Evolutionary conservation across 805 yeast genomes (phyloP).

Genomic region (Kodamaea nitidulidarum): DNA sequence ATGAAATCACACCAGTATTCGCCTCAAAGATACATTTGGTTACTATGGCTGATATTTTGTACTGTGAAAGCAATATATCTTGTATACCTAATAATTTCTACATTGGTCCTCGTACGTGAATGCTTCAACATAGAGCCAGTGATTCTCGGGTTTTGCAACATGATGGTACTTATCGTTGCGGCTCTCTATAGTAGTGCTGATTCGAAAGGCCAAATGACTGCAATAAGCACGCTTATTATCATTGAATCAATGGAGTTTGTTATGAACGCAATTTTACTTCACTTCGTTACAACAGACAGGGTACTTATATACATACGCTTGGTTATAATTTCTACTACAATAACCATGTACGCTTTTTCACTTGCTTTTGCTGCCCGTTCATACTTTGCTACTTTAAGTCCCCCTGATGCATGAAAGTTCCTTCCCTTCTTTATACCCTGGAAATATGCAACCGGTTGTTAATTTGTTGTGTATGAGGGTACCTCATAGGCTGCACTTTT

Average conservation of each 20-base stretch:
- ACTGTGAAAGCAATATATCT: background rate
- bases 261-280: background rate
- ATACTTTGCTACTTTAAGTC: no score
- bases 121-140: background rate
- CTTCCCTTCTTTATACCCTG: no score
- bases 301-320: background rate
- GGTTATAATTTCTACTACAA: background rate
- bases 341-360: background rate
- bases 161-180: background rate
- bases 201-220: background rate
- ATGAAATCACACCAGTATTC: no score
- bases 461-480: no score
- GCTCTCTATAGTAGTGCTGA: background rate
- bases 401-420: no score
- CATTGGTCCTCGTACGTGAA: background rate
- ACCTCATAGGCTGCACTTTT: no score
- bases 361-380: no score
- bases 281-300: background rate
- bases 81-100: background rate
- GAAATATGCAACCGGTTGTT: no score
- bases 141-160: conserved; percentile 1
- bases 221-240: background rate
- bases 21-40: no score
- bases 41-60: background rate
- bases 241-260: background rate